Base-by-base conservation (phyloP, 805 yeast genomes). In the Tetrapisispora arboricola region DNA sequence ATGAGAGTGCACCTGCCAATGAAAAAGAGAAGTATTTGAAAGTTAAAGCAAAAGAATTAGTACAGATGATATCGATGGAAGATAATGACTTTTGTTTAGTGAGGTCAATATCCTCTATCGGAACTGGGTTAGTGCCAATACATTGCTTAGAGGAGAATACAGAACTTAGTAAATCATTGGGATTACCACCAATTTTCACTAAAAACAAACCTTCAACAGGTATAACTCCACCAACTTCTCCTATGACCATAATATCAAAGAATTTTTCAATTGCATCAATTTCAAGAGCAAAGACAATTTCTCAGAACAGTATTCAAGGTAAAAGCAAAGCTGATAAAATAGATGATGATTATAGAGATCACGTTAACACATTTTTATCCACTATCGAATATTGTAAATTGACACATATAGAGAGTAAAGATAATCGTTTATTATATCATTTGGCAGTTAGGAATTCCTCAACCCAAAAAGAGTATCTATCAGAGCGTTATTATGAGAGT, bases 221-320 rank as follows among this genome's bases (percentile, higher is more conserved):
- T n/a, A 28, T 45, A 12, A 47, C 50, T 3, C 53, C 53, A 11
- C 51, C 53, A n/a, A 47, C 51, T 1, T 46, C 54, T 8, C 54
- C 54, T 19, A 47, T 49, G 8, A 49, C 53, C 4, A 36, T 50
- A 4, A 31, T 36, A 6, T 50, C 54, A 4, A 42, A 30, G 16
- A 37, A 40, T 9, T 50, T 49, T 26, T 44, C 49, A 4, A 28
- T 40, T 4, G 49, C 48, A 6, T 45, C 49, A 20, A 15, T 39
- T 8, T 44, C 49, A 3, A 45, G 52, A 33, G 37, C 44, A 17
- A n/a, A 20, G 24, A 37, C 37, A 11, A 31, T 17, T 11, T 29
- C 32, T 9, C 21, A 22, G 7, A 20, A 21, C 16, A 29, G 16
- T 28, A 2, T 16, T 11, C n/a, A 36, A 9, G 30, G 11, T 12